Conservation (phyloP, 306 rosid species). For the Begonia loranthoides region DNA sequence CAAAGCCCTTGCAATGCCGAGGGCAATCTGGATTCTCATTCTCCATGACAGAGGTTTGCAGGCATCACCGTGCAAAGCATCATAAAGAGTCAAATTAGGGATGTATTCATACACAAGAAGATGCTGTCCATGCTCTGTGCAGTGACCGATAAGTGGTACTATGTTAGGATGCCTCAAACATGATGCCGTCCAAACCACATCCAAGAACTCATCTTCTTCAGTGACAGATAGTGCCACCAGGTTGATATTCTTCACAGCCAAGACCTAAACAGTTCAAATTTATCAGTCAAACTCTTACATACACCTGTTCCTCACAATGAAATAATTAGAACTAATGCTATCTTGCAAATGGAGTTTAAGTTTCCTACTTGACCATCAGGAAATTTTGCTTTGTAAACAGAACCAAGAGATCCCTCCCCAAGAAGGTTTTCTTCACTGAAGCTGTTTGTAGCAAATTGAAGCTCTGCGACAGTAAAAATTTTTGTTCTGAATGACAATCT, state of each 20-base stretch:
- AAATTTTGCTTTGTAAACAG: slow-evolving; percentile 75
- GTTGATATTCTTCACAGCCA: slow-evolving; percentile 70
- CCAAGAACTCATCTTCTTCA: slow-evolving; percentile 80
- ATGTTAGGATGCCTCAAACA: slow-evolving; percentile 77
- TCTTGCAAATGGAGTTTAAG: background rate
- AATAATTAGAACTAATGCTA: too few relatives aligned
- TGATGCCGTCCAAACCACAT: slow-evolving; percentile 56
- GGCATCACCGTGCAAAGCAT: slow-evolving; percentile 50
- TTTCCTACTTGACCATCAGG: slow-evolving; percentile 59
- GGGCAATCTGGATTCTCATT: slow-evolving; percentile 58
- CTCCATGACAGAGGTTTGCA: slow-evolving; percentile 71
- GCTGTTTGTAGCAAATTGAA: slow-evolving; percentile 70
- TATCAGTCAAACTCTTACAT: too few relatives aligned
- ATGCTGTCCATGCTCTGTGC: slow-evolving; percentile 82
- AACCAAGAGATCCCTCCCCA: slow-evolving; percentile 88
- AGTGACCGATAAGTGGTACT: slow-evolving; percentile 61
- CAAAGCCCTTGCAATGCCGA: slow-evolving; percentile 76
- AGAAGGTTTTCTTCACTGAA: slow-evolving; percentile 52
- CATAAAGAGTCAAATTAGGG: slow-evolving; percentile 45
- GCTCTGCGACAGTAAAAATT: slow-evolving; percentile 51
- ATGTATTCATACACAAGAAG: slow-evolving; percentile 61
- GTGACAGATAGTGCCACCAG: slow-evolving; percentile 43
- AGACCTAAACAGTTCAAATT: slow-evolving; percentile 23
- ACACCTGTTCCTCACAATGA: too few relatives aligned
- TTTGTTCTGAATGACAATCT: slow-evolving; percentile 43